A percentile compares a stretch with the other conserved stretches of the same genome.
These are phyloP conservation scores for Fusarium transvaalense DNA, from an alignment of 2,329 filamentous ascomycete genomes.

Conservation along the genomic window DNA sequence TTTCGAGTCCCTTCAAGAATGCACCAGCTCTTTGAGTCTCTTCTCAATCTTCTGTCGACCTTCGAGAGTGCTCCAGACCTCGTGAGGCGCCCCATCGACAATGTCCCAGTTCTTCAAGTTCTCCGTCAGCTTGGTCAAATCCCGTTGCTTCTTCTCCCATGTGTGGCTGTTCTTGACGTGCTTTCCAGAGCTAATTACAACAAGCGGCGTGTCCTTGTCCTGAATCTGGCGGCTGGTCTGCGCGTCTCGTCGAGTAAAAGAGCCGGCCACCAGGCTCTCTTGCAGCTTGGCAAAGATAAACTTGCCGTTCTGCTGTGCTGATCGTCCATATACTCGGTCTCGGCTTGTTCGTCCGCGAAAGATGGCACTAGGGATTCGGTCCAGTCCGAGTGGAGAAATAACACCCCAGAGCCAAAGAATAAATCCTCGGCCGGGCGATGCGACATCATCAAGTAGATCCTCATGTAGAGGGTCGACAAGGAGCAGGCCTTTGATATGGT, in stretches of 20 bases:
- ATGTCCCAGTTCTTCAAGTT: slow-evolving; percentile 88
- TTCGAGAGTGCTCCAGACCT: slow-evolving; percentile 83
- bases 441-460: slow-evolving; percentile 79
- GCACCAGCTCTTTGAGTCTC: slow-evolving; percentile 77
- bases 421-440: slow-evolving; percentile 79
- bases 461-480: slow-evolving; percentile 92
- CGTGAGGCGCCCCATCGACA: slow-evolving; percentile 84
- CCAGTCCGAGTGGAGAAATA: slow-evolving; percentile 86
- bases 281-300: slow-evolving; percentile 92
- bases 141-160: slow-evolving; percentile 89
- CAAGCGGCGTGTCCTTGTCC: slow-evolving; percentile 78
- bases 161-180: slow-evolving; percentile 73
- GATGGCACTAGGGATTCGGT: slow-evolving; percentile 82
- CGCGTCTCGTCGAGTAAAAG: slow-evolving; percentile 86
- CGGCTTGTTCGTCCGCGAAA: slow-evolving; percentile 83
- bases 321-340: slow-evolving; percentile 86
- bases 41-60: slow-evolving; percentile 83
- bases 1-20: slow-evolving; percentile 38
- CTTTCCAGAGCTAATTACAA: slow-evolving; percentile 84
- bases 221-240: slow-evolving; percentile 84
- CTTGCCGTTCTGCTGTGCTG: slow-evolving; percentile 83
- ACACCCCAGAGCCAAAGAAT: slow-evolving; percentile 87
- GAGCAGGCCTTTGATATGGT: slow-evolving; percentile 81
- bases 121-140: slow-evolving; percentile 82
- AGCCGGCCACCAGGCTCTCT: slow-evolving; percentile 88